Conservation (phyloP, 345 rosid species). For the Salix exigua region DNA sequence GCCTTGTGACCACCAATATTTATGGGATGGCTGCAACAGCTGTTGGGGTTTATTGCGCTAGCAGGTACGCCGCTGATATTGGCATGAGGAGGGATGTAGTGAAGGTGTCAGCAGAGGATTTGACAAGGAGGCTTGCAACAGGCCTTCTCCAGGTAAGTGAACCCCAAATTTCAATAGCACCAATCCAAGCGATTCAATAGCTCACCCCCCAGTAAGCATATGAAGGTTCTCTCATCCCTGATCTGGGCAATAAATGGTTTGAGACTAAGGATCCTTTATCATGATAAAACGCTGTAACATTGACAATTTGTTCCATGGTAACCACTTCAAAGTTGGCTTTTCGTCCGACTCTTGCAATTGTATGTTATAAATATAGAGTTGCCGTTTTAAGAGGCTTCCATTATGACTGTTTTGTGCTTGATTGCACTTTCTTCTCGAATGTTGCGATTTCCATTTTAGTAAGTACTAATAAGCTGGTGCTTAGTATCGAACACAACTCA, state of each 20-base stretch:
- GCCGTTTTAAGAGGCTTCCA: too few species aligned
- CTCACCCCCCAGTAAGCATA: neutral
- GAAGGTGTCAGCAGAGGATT: conserved; percentile 71
- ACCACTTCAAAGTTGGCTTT: neutral
- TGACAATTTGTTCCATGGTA: neutral
- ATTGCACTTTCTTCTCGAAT: too few species aligned
- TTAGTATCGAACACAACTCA: neutral
- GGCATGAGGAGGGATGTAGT: conserved; percentile 76
- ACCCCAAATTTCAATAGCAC: conserved; percentile 29
- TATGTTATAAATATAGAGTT: too few species aligned
- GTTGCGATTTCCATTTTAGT: too few species aligned
- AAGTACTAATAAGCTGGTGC: too few species aligned
- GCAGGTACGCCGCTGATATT: conserved; percentile 81
- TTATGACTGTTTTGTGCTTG: too few species aligned
- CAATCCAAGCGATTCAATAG: neutral
- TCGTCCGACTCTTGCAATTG: too few species aligned
- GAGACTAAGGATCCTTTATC: neutral
- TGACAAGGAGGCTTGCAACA: conserved; percentile 52
- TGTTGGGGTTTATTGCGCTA: conserved; percentile 66
- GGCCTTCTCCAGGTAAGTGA: conserved; percentile 60
- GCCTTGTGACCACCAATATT: conserved; percentile 66
- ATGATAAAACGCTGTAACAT: neutral
- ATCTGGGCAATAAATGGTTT: neutral
- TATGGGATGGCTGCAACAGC: conserved; percentile 88
- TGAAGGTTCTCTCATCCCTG: neutral